Conservation (phyloP, 805 yeast species). For the Barnettozyma californica region DNA sequence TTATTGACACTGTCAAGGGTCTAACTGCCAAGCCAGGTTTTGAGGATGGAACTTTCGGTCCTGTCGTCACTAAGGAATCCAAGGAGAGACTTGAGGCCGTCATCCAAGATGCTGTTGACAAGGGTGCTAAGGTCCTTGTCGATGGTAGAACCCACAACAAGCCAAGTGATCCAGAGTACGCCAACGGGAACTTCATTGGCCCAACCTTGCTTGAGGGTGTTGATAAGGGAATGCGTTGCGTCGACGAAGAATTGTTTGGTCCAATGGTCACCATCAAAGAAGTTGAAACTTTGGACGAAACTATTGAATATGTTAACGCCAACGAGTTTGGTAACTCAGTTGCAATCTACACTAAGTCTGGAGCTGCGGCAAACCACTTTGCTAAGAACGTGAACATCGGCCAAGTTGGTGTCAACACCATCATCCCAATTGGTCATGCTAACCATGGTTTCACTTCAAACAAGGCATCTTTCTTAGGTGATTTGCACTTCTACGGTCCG, state of each 20-base stretch:
- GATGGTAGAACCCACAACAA: constrained; percentile 48
- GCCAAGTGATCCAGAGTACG: constrained; percentile 33
- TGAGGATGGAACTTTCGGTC: constrained; percentile 62
- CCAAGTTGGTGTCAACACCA: constrained; percentile 75
- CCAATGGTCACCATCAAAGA: constrained; percentile 63
- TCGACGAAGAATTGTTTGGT: constrained; percentile 74
- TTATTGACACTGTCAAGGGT: constrained; percentile 49
- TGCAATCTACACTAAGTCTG: constrained; percentile 64
- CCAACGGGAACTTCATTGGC: constrained; percentile 65
- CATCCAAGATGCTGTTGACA: constrained; percentile 50
- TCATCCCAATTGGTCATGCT: constrained; percentile 77
- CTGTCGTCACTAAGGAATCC: constrained; percentile 60
- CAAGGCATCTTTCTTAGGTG: constrained; percentile 74
- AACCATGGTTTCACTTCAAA: constrained; percentile 79
- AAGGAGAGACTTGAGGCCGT: constrained; percentile 50
- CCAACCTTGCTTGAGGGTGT: constrained; percentile 61
- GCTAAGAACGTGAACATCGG: constrained; percentile 63
- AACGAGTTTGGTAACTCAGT: constrained; percentile 66
- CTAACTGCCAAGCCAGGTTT: constrained; percentile 65
- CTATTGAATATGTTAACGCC: constrained; percentile 56
- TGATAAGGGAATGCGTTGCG: constrained; percentile 64
- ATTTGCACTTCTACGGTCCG: constrained; percentile 76
- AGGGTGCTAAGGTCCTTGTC: constrained; percentile 57
- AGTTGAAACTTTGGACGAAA: constrained; percentile 61
- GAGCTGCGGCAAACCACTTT: constrained; percentile 64